Evolutionary conservation across 2,329 filamentous ascomycete species (phyloP).

Genomic region (Sporothrix brunneoviolacea): DNA sequence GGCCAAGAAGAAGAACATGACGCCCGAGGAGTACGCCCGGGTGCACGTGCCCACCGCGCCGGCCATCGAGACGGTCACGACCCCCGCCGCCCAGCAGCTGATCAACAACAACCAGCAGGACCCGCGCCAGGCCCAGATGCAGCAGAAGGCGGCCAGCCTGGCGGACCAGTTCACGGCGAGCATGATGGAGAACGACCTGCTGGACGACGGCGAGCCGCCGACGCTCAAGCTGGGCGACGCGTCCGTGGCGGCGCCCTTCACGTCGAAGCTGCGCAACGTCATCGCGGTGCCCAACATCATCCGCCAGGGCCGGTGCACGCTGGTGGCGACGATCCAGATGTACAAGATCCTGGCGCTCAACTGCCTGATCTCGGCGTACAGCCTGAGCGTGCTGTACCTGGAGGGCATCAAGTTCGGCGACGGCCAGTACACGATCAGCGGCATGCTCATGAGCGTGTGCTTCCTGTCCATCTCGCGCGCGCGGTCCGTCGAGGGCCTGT

Average conservation of each 20-base stretch:
- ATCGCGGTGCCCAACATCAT: conserved; percentile 98
- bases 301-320: conserved; percentile 90
- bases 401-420: conserved; percentile 99
- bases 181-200: conserved; percentile 73
- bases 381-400: conserved; percentile 88
- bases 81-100: conserved; percentile 56
- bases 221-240: conserved; percentile 96
- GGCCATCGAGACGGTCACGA: conserved; percentile 56
- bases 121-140: conserved; percentile 52
- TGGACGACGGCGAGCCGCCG: conserved; percentile 85
- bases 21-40: conserved; percentile 50
- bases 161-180: conserved; percentile 79
- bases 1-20: conserved; percentile 68
- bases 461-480: conserved; percentile 98
- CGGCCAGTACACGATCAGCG: conserved; percentile 95
- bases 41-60: conserved; percentile 37
- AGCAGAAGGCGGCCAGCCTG: conserved; percentile 66
- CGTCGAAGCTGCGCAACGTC: conserved; percentile 93
- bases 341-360: conserved; percentile 99
- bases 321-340: conserved; percentile 99
- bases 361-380: conserved; percentile 97
- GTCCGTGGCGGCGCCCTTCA: conserved; percentile 94
- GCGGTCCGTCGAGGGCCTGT: conserved; percentile 88
- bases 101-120: conserved; percentile 39
- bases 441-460: conserved; percentile 99